Evolutionary conservation across 495 filamentous ascomycete genomes (phyloP).

Genomic region (Annulohypoxylon moriforme): DNA sequence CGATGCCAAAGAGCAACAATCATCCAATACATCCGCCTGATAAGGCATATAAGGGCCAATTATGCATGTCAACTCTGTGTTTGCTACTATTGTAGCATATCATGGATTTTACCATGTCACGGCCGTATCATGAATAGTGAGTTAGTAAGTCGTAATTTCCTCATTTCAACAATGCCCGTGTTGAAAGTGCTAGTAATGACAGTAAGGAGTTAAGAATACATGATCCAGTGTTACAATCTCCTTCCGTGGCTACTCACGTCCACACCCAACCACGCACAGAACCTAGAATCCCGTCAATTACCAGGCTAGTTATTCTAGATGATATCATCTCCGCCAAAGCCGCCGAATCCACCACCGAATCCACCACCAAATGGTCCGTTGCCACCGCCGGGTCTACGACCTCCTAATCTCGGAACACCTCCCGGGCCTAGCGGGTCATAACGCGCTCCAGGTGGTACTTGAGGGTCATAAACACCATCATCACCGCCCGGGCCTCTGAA

Average conservation of each 20-base stretch:
- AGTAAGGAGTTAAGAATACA: constrained; percentile 5
- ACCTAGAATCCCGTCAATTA: too few species aligned
- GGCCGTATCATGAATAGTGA: background rate
- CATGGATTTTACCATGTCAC: background rate
- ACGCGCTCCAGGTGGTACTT: constrained; percentile 68
- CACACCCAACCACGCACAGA: background rate
- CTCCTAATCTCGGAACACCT: constrained; percentile 55
- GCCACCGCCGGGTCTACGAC: constrained; percentile 49
- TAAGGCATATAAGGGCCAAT: constrained; percentile 6
- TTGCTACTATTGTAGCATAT: background rate
- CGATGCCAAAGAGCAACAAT: constrained; percentile 46
- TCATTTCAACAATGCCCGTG: background rate
- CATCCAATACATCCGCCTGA: constrained; percentile 19
- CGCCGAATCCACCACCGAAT: constrained; percentile 42
- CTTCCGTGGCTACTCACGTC: background rate
- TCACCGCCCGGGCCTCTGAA: constrained; percentile 72
- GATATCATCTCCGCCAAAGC: constrained; percentile 55
- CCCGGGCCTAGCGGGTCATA: constrained; percentile 90
- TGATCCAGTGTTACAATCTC: constrained; percentile 25
- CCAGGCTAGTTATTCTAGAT: constrained; percentile 54
- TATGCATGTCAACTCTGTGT: background rate
- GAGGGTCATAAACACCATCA: constrained; percentile 60
- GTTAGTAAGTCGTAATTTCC: constrained; percentile 3
- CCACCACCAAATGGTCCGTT: constrained; percentile 46
- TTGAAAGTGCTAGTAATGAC: constrained; percentile 12